Base-by-base conservation (phyloP, 2,329 filamentous ascomycete species). In the Tolypocladium sp. region DNA sequence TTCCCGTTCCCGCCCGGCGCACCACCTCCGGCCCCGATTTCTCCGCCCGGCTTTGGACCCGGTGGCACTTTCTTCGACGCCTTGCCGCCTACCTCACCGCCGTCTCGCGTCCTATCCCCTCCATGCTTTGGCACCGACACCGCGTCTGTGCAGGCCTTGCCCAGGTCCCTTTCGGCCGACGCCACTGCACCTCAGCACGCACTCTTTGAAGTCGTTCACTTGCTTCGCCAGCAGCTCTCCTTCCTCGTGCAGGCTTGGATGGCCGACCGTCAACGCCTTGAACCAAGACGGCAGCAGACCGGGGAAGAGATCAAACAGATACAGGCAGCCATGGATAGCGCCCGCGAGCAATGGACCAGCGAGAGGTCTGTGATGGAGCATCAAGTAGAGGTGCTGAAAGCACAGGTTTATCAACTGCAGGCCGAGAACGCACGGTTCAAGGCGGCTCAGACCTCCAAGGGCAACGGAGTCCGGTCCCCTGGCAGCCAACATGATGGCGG, bases 171-270 rank as follows among this genome's bases (percentile, higher is more conserved):
- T 20, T 46, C 57, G 2, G 49, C 51, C 13, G 49, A 53, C 13
- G 30, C 51, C 13, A 13, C 27, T 33, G 38, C 49, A 9, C 37
- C 49, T 15, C 57, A 53, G 9, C 52, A 54, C 12, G 30, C 40
- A 9, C 27, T 20, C 2, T 40, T 25, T 27, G 54, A 42, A 13
- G 42, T 38, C 1, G 37, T 41, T 9, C 55, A 57, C 5, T 38
- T 49, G 13, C 46, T 59, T 10, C 58, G 55, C 22, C 55, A 57
- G 35, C 58, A 60, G 35, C 55, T 57, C 9, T 60, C 55, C 2
- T 57, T 60, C 25, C 41, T 60, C 22, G 17, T 57, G 7, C 49
- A 60, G 22, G 55, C 55, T 20, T 60, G 58, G 58, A 57, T 60
- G 58, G 40, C 56, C 17, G 55, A 60, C 22, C 58, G 56, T 27